Evolutionary conservation across 148 eudicot species (phyloP).

Genomic region (Rhododendron henanense): DNA sequence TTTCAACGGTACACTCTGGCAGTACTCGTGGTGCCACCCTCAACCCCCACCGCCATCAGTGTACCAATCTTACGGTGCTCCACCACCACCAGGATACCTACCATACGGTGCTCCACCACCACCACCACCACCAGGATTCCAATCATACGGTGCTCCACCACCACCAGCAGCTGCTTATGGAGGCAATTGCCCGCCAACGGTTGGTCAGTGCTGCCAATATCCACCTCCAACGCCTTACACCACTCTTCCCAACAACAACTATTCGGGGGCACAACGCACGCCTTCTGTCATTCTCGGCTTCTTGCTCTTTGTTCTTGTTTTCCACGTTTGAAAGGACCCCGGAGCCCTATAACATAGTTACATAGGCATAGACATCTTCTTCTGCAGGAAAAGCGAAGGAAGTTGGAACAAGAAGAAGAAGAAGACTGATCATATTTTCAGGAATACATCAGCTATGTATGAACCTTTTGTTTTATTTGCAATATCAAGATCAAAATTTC

Average conservation of each 20-base stretch:
- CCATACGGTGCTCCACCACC: conserved; percentile 12
- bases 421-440: not conserved
- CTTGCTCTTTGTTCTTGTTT: conserved; percentile 7
- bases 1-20: conserved; percentile 4
- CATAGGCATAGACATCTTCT: not conserved
- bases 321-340: not conserved
- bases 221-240: conserved; percentile 13
- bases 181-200: conserved; percentile 14
- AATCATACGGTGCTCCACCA: not conserved
- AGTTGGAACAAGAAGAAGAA: not conserved
- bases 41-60: conserved; percentile 14
- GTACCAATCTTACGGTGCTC: not conserved
- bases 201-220: conserved; percentile 16
- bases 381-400: not conserved
- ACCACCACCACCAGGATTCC: not conserved
- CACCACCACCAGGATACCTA: not conserved
- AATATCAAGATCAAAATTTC: not conserved
- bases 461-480: not conserved
- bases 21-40: conserved; percentile 13
- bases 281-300: not conserved
- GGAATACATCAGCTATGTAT: not conserved
- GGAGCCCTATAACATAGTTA: not conserved
- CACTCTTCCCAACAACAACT: conserved; percentile 7
- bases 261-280: not conserved
- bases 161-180: not conserved